Evolutionary conservation across 352 stramenopile genomes (phyloP).

Genomic region (Pythium monospermum): DNA sequence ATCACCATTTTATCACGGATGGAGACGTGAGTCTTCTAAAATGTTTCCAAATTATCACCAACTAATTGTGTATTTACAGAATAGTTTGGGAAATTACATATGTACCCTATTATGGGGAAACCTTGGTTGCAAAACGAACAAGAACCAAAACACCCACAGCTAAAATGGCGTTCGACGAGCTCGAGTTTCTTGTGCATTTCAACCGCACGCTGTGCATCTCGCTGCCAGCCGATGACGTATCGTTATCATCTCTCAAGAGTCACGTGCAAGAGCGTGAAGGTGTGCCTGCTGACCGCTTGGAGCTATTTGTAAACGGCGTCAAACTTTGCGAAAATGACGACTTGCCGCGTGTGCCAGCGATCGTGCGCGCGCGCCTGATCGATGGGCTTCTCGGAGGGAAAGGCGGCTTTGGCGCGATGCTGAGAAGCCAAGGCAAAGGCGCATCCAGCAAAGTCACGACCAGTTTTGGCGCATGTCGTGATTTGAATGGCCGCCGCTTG

Average conservation of each 20-base stretch:
- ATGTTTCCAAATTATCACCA: too few species aligned
- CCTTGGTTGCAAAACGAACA: too few species aligned
- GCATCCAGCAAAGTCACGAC: constrained; percentile 64
- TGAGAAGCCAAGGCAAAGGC: constrained; percentile 74
- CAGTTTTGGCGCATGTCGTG: constrained; percentile 74
- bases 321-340: constrained; percentile 35
- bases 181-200: constrained; percentile 80
- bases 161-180: constrained; percentile 22
- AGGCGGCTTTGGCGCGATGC: constrained; percentile 82
- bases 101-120: too few species aligned
- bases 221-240: constrained; percentile 33
- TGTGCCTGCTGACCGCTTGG: constrained; percentile 41
- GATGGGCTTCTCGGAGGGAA: constrained; percentile 73
- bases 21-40: too few species aligned
- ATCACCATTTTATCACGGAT: too few species aligned
- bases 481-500: constrained; percentile 71
- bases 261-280: constrained; percentile 39
- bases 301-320: constrained; percentile 56
- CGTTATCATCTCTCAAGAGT: constrained; percentile 32
- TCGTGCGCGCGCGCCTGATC: constrained; percentile 58
- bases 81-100: too few species aligned
- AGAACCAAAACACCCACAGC: too few species aligned
- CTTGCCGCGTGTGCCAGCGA: constrained; percentile 42
- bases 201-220: constrained; percentile 70
- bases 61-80: too few species aligned